These are phyloP conservation scores for Suillus cothurnatus DNA, from an alignment of 768 basidiomycete genomes.

Conservation along the genomic window DNA sequence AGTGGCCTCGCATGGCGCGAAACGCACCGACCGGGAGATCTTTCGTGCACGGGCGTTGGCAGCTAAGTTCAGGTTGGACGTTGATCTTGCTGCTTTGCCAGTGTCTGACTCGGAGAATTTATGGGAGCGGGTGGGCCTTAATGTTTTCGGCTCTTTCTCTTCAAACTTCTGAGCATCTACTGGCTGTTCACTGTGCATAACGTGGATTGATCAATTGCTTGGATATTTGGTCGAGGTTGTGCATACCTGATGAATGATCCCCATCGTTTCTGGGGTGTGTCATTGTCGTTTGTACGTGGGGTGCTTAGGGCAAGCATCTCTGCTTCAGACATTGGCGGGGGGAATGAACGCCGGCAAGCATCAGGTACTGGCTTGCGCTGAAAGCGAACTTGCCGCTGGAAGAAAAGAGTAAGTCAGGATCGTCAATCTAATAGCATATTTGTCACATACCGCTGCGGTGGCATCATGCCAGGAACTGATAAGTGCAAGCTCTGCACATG, in stretches of 20 bases:
- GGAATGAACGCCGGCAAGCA: conserved; percentile 7
- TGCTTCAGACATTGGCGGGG: conserved; percentile 13
- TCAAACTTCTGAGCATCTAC: conserved; percentile 9
- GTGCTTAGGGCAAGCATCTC: neutral
- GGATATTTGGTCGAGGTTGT: neutral
- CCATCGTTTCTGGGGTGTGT: conserved; percentile 15
- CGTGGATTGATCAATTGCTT: neutral
- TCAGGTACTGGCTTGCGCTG: conserved; percentile 16
- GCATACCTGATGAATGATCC: conserved; percentile 25
- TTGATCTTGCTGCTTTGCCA: conserved; percentile 26
- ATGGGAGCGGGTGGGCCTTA: conserved; percentile 12
- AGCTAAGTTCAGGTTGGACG: conserved; percentile 22
- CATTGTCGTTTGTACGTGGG: conserved; percentile 7
- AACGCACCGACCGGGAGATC: neutral
- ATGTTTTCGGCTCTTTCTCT: conserved; percentile 11
- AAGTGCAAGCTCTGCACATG: conserved; percentile 20
- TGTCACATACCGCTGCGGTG: conserved; percentile 19
- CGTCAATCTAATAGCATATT: conserved; percentile 2
- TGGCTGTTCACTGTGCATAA: conserved; percentile 15
- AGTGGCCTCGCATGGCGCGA: neutral
- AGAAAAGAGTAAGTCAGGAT: neutral
- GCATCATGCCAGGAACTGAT: conserved; percentile 31
- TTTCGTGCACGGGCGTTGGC: neutral
- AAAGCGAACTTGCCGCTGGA: conserved; percentile 26
- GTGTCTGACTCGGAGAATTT: no score